Conservation (phyloP, 345 rosid genomes). For the Eucalyptus erythrocorys region DNA sequence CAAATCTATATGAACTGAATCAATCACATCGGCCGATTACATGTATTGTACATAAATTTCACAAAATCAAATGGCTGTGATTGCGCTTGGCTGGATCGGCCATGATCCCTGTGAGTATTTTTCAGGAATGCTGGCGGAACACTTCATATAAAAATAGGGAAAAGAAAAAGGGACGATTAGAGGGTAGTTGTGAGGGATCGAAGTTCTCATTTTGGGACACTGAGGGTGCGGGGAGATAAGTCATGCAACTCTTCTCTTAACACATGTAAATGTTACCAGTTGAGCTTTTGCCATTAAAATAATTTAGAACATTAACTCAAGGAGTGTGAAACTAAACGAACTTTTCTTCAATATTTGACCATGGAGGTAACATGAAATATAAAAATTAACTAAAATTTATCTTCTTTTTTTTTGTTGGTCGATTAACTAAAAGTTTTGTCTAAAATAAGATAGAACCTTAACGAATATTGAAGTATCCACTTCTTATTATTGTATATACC, state of each 20-base stretch:
- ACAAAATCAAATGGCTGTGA: neutral
- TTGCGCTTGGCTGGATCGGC: neutral
- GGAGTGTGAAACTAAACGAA: neutral
- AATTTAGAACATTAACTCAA: neutral
- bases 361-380: neutral
- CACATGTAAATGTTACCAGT: neutral
- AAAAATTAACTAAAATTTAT: neutral
- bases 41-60: neutral
- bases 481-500: neutral
- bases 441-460: neutral
- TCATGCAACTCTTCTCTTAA: neutral
- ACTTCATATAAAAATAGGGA: neutral
- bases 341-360: neutral
- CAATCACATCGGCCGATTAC: neutral
- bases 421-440: neutral
- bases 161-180: neutral
- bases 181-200: neutral
- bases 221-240: neutral
- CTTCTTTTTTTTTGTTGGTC: too few relatives aligned
- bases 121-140: neutral
- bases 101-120: neutral
- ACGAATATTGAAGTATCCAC: neutral
- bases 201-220: neutral
- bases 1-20: neutral
- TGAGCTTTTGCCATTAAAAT: neutral